Evolutionary conservation across 768 basidiomycete genomes (phyloP).

Genomic region (Cystofilobasidium ferigula): DNA sequence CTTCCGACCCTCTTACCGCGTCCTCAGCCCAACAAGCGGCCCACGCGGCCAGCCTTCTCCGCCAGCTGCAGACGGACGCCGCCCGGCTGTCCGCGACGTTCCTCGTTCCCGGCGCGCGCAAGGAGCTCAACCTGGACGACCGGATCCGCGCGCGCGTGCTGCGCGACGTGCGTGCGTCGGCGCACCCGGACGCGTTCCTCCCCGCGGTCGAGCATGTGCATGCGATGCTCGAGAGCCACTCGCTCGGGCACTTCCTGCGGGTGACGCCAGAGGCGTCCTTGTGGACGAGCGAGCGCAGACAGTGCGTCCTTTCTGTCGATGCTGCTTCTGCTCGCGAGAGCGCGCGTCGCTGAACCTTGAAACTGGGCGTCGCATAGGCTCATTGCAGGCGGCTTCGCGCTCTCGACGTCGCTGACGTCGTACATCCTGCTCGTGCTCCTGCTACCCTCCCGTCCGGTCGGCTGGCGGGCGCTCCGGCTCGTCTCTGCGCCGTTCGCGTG

Average conservation of each 20-base stretch:
- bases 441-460: background rate
- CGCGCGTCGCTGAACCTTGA: too few relatives aligned
- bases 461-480: background rate
- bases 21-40: too few relatives aligned
- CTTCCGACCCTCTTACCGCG: too few relatives aligned
- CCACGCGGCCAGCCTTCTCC: too few relatives aligned
- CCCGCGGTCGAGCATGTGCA: background rate
- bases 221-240: background rate
- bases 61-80: background rate
- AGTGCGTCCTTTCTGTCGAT: background rate
- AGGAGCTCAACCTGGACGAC: constrained; percentile 1
- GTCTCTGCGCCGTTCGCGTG: background rate
- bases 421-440: background rate
- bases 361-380: too few relatives aligned
- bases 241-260: background rate
- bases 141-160: background rate
- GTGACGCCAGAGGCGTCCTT: background rate
- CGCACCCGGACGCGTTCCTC: background rate
- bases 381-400: too few relatives aligned
- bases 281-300: background rate
- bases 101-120: background rate
- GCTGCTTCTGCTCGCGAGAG: too few relatives aligned
- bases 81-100: background rate
- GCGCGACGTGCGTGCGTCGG: background rate
- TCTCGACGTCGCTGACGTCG: background rate